A percentile compares a stretch with the other conserved stretches of the same genome.
Evolutionary conservation across 179 eudicot genomes (phyloP).

Genomic region (Patellifolia procumbens): DNA sequence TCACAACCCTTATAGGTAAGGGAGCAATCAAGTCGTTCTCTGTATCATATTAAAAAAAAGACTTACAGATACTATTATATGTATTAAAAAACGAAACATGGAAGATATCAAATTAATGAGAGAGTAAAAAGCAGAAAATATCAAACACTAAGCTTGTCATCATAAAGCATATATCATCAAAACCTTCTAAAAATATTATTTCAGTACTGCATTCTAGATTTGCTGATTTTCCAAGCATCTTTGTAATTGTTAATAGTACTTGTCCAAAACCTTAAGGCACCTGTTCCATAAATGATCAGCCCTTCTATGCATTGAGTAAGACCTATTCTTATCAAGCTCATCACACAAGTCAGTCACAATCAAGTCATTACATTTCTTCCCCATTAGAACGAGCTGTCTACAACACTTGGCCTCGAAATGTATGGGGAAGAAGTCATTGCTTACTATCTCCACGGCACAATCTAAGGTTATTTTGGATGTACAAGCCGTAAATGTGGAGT

Average conservation of each 20-base stretch:
- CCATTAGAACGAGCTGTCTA: constrained; percentile 6
- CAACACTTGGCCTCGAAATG: constrained; percentile 22
- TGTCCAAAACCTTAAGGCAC: constrained; percentile 3
- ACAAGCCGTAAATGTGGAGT: constrained; percentile 8
- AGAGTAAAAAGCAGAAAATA: not conserved
- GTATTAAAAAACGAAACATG: no score
- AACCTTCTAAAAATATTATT: not conserved
- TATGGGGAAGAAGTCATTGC: constrained; percentile 2
- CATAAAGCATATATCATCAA: not conserved
- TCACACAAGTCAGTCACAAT: not conserved
- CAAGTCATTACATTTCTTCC: constrained; percentile 3
- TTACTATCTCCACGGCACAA: constrained; percentile 10
- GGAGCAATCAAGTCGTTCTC: no score
- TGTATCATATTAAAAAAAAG: no score
- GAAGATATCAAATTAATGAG: no score
- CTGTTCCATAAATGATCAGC: constrained; percentile 20
- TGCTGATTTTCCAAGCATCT: not conserved
- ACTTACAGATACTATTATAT: no score
- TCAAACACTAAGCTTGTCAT: no score
- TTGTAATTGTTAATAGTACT: not conserved
- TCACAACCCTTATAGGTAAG: no score
- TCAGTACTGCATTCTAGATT: not conserved
- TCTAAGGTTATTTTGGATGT: constrained; percentile 14
- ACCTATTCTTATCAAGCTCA: not conserved
- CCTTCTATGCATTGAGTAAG: not conserved